Percentiles rank a stretch among this genome's conserved stretches.
These are phyloP conservation scores for Austroboletus sp. DNA, from an alignment of 1,284 basidiomycete species.

Conservation along the genomic window DNA sequence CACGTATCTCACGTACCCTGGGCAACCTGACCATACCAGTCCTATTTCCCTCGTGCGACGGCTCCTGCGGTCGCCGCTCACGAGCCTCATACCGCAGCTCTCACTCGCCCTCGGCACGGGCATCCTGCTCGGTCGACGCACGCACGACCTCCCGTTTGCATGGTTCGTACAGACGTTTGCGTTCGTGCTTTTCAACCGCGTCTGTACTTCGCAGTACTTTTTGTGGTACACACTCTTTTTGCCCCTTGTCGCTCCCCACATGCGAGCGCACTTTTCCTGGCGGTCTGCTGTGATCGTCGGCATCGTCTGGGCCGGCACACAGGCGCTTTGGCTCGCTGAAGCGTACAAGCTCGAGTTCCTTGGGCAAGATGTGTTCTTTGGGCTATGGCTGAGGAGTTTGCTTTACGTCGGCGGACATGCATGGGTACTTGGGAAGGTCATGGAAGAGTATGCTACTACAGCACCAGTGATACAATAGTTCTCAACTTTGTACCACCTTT, in stretches of 20 bases:
- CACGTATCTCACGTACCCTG: slow-evolving; percentile 75
- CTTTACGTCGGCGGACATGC: slow-evolving; percentile 68
- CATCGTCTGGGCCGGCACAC: slow-evolving; percentile 71
- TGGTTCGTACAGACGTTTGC: slow-evolving; percentile 88
- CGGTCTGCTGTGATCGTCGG: slow-evolving; percentile 30
- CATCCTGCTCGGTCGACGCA: slow-evolving; percentile 51
- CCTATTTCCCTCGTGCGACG: slow-evolving; percentile 41
- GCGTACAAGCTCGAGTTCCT: slow-evolving; percentile 88
- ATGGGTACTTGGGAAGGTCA: slow-evolving; percentile 65
- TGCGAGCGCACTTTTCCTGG: slow-evolving; percentile 43
- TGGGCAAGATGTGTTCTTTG: slow-evolving; percentile 64
- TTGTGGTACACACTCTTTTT: slow-evolving; percentile 93
- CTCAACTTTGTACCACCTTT: background rate
- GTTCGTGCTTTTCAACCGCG: slow-evolving; percentile 96
- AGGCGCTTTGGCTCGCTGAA: slow-evolving; percentile 78
- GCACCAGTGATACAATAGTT: background rate
- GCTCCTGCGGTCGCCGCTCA: slow-evolving; percentile 56
- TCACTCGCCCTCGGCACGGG: slow-evolving; percentile 60
- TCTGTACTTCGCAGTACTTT: slow-evolving; percentile 98
- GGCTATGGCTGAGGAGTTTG: slow-evolving; percentile 74
- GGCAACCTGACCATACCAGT: slow-evolving; percentile 23
- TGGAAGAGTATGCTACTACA: slow-evolving; percentile 43
- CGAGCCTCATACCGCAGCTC: slow-evolving; percentile 74
- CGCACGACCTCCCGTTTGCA: slow-evolving; percentile 61
- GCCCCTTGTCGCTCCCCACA: slow-evolving; percentile 69